Evolutionary conservation across 2,329 filamentous ascomycete genomes (phyloP), one percentile per base, ranked within the genome.

Genomic region (Hyphodiscus sp.): DNA sequence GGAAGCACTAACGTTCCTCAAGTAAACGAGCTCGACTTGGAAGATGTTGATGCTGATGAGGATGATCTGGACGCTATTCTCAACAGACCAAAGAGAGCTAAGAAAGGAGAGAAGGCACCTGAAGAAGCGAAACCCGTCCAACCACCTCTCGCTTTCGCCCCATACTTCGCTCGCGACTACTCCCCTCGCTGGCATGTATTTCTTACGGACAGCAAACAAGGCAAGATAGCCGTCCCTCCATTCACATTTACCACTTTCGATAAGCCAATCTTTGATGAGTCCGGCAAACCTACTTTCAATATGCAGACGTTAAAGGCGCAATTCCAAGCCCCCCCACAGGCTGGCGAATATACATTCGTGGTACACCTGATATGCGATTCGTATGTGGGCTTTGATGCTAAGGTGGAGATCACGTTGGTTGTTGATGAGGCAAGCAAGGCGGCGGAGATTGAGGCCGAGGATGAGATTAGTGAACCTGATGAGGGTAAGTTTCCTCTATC

Each of bases 241-340:
- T 96, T 96, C 70, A 90, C 88, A n/a, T 97, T 99, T 72, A 85
- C 85, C 43, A 85, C 85, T 45, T 97, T 99, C 68, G 91, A 96
- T 71, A 87, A 91, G 74, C 88, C 90, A 29, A 84, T 96, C 30
- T 87, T 94, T 59, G 84, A 87, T 62, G 83, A 83, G 42, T 79
- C 84, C 58, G 90, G 88, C 63, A 88, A 87, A 68, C 92, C 92
- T 1, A 97, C 94, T 1, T 99, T 89, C 74, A 86, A 91, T 65
- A 86, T 99, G 74, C 91, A 97, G 71, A 99, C 94, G 2, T 77
- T 97, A 66, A 97, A 96, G 78, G 92, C 95, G 70, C 90, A 96
- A 70, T 99, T 99, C 71, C 89, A 92, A 61, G 92, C 94, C 1
- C 94, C 94, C 44, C 91, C 92, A 20, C 89, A 96, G 68, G 82